These are phyloP conservation scores for Suaeda aralocaspica DNA, from an alignment of 148 eudicot genomes.

Conservation along the genomic window DNA sequence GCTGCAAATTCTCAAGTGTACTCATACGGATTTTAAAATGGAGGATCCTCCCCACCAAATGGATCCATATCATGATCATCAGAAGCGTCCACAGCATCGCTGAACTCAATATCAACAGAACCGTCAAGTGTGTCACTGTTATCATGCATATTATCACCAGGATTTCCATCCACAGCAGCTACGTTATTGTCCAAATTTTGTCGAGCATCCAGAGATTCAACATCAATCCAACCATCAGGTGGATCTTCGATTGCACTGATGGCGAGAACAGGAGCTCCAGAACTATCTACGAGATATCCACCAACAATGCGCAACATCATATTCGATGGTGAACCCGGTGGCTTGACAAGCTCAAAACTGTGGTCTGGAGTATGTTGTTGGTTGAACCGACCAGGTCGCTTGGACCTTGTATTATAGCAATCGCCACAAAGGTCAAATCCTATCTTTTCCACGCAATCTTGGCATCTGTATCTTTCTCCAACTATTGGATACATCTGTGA, in stretches of 20 bases:
- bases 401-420: slow-evolving; percentile 58
- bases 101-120: slow-evolving; percentile 11
- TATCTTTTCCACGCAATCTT: slow-evolving; percentile 52
- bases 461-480: slow-evolving; percentile 68
- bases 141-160: slow-evolving; percentile 4
- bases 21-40: background rate
- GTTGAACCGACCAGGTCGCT: slow-evolving; percentile 75
- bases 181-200: slow-evolving; percentile 17
- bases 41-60: slow-evolving; percentile 7
- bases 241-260: slow-evolving; percentile 29
- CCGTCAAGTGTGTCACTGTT: slow-evolving; percentile 10
- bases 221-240: slow-evolving; percentile 28
- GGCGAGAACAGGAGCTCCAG: slow-evolving; percentile 26
- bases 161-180: background rate
- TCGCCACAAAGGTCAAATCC: slow-evolving; percentile 81
- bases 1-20: background rate
- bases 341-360: slow-evolving; percentile 39
- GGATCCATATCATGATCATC: slow-evolving; percentile 1
- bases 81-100: slow-evolving; percentile 8
- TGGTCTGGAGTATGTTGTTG: slow-evolving; percentile 77
- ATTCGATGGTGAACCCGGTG: background rate
- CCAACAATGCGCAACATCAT: slow-evolving; percentile 28
- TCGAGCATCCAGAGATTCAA: slow-evolving; percentile 18
- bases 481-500: slow-evolving; percentile 66
- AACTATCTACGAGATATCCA: slow-evolving; percentile 27